These are phyloP conservation scores for Petasospora rhodanensis DNA, from an alignment of 1,139 yeast species.

Conservation along the genomic window DNA sequence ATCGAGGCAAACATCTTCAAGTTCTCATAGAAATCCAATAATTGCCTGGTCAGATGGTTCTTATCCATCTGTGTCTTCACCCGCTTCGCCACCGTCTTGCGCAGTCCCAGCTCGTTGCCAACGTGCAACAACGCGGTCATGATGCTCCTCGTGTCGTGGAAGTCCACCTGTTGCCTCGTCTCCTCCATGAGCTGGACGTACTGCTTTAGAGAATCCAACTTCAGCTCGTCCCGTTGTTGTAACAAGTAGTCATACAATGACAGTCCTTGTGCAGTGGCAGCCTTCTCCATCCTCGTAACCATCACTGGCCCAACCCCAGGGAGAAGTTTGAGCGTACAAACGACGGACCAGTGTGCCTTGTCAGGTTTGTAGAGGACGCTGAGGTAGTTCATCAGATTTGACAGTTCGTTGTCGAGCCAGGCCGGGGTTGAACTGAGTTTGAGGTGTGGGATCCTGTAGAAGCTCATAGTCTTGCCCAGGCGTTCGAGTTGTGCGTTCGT, in stretches of 20 bases:
- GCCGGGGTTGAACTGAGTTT: constrained; percentile 44
- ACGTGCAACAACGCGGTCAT: constrained; percentile 25
- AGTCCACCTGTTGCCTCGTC: constrained; percentile 19
- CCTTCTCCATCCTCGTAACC: constrained; percentile 23
- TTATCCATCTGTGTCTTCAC: constrained; percentile 11
- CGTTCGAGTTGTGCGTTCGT: constrained; percentile 51
- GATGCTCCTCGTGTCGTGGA: constrained; percentile 28
- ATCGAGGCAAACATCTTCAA: constrained; percentile 25
- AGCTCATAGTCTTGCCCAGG: constrained; percentile 37
- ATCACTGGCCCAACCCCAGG: constrained; percentile 30
- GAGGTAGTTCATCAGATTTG: constrained; percentile 46
- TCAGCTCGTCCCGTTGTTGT: constrained; percentile 1
- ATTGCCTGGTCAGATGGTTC: constrained; percentile 17
- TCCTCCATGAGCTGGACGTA: constrained; percentile 20
- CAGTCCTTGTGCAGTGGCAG: constrained; percentile 9
- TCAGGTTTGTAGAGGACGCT: constrained; percentile 35
- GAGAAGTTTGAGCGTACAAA: constrained; percentile 29
- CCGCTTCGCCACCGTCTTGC: constrained; percentile 14
- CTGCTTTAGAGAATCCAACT: constrained; percentile 8
- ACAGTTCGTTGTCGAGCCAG: constrained; percentile 51
- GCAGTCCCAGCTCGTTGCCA: constrained; percentile 28
- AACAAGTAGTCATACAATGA: constrained; percentile 24
- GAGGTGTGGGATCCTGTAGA: constrained; percentile 39
- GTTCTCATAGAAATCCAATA: constrained; percentile 28
- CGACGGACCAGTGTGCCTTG: constrained; percentile 29